Percentiles rank a stretch among this genome's conserved stretches.
These are phyloP conservation scores for Aciculosporium take DNA, from an alignment of 2,329 filamentous ascomycete genomes.

Conservation along the genomic window DNA sequence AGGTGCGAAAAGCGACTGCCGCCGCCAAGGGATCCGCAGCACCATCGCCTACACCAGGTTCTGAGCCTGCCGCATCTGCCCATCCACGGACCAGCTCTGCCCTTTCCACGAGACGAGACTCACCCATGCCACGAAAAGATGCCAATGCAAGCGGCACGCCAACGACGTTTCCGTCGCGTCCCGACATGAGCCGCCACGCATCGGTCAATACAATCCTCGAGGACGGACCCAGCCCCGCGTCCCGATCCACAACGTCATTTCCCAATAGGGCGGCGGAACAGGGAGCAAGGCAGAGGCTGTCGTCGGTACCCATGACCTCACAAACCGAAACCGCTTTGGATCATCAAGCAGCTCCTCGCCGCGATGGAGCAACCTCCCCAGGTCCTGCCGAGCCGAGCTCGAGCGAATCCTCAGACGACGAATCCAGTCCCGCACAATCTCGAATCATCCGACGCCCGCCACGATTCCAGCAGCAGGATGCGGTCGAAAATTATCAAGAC, in stretches of 20 bases:
- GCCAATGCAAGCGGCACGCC: slow-evolving; percentile 28
- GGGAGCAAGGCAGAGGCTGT: slow-evolving; percentile 24
- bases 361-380: slow-evolving; percentile 18
- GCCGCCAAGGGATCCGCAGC: slow-evolving; percentile 41
- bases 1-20: slow-evolving; percentile 64
- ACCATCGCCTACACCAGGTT: slow-evolving; percentile 41
- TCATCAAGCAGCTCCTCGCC: slow-evolving; percentile 8
- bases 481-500: slow-evolving; percentile 23
- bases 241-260: slow-evolving; percentile 7
- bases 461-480: slow-evolving; percentile 30
- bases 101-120: slow-evolving; percentile 43
- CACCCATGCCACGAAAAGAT: slow-evolving; percentile 36
- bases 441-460: slow-evolving; percentile 46
- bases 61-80: slow-evolving; percentile 26
- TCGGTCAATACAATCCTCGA: slow-evolving; percentile 32
- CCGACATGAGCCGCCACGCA: slow-evolving; percentile 31
- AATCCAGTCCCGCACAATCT: slow-evolving; percentile 40
- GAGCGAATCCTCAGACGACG: slow-evolving; percentile 29
- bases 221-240: slow-evolving; percentile 20
- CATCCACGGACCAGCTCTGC: slow-evolving; percentile 34
- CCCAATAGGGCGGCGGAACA: slow-evolving; percentile 16
- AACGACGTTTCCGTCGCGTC: slow-evolving; percentile 28
- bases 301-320: slow-evolving; percentile 28
- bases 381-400: slow-evolving; percentile 24
- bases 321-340: slow-evolving; percentile 13